Evolutionary conservation across 2,329 filamentous ascomycete species (phyloP).

Genomic region (Arthrobotrys sphaeroides): DNA sequence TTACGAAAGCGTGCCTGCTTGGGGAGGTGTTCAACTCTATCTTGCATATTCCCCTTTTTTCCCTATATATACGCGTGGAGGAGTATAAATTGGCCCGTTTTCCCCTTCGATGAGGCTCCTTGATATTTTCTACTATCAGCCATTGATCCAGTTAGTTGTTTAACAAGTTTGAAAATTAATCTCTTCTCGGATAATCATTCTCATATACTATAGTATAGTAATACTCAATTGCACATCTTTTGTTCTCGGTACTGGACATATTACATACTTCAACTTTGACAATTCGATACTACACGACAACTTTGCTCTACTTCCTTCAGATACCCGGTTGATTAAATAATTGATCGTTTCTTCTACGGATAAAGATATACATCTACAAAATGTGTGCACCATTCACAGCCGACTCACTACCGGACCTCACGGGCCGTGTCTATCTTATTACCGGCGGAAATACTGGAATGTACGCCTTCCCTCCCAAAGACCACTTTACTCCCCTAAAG

Average conservation of each 20-base stretch:
- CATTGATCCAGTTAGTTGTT: background rate
- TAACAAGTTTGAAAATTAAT: too few relatives aligned
- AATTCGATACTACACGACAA: too few relatives aligned
- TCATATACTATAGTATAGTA: too few relatives aligned
- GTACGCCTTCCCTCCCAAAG: background rate
- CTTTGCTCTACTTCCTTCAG: too few relatives aligned
- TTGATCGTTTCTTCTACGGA: background rate
- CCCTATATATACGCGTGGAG: background rate
- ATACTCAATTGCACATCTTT: too few relatives aligned
- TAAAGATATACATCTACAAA: background rate
- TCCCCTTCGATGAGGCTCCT: background rate
- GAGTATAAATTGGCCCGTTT: background rate
- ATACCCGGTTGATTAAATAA: background rate
- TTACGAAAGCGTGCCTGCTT: background rate
- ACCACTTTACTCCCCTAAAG: background rate
- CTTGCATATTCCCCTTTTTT: background rate
- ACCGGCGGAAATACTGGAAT: conserved; percentile 56
- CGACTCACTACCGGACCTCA: conserved; percentile 34
- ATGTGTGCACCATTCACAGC: conserved; percentile 20
- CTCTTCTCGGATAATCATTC: too few relatives aligned
- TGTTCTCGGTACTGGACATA: too few relatives aligned
- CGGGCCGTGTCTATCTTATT: conserved; percentile 53
- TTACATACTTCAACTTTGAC: too few relatives aligned
- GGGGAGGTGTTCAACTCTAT: background rate
- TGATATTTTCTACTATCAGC: background rate